Evolutionary conservation across 106 monocot species (phyloP).

Genomic region (Acorus calamus): DNA sequence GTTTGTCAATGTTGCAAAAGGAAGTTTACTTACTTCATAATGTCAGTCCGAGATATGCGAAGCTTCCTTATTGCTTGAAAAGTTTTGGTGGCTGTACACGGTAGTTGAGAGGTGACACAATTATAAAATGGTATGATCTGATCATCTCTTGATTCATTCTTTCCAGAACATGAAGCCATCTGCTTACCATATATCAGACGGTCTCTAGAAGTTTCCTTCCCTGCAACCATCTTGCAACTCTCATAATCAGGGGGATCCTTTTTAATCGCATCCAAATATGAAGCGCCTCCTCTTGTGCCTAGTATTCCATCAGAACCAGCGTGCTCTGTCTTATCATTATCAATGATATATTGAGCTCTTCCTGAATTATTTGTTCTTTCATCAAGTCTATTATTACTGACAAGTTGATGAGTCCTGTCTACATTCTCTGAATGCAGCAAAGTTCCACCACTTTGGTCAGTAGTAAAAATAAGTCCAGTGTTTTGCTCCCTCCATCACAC

Average conservation of each 20-base stretch:
- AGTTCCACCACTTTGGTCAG: conserved; percentile 13
- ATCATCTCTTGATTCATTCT: conserved; percentile 5
- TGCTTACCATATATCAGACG: conserved; percentile 4
- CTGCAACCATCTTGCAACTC: too few relatives aligned
- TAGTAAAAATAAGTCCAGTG: neutral
- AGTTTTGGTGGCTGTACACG: conserved; percentile 8
- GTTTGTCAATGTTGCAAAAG: too few relatives aligned
- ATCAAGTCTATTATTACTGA: too few relatives aligned
- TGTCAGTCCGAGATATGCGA: conserved; percentile 32
- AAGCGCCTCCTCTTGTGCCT: too few relatives aligned
- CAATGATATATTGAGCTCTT: neutral
- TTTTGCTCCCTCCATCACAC: conserved; percentile 1
- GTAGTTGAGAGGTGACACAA: conserved; percentile 1
- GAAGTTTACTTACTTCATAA: conserved; percentile 27
- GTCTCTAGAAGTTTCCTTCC: neutral
- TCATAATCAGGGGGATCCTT: too few relatives aligned
- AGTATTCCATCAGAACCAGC: neutral
- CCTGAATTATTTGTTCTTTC: too few relatives aligned
- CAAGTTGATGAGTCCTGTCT: neutral
- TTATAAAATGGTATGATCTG: conserved; percentile 11
- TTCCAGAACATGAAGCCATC: conserved; percentile 6
- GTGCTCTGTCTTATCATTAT: neutral
- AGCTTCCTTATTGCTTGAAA: conserved; percentile 36
- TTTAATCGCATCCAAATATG: too few relatives aligned
- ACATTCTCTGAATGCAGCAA: conserved; percentile 6